Conservation (phyloP, 768 basidiomycete genomes). For the Pleurotus djamor region DNA sequence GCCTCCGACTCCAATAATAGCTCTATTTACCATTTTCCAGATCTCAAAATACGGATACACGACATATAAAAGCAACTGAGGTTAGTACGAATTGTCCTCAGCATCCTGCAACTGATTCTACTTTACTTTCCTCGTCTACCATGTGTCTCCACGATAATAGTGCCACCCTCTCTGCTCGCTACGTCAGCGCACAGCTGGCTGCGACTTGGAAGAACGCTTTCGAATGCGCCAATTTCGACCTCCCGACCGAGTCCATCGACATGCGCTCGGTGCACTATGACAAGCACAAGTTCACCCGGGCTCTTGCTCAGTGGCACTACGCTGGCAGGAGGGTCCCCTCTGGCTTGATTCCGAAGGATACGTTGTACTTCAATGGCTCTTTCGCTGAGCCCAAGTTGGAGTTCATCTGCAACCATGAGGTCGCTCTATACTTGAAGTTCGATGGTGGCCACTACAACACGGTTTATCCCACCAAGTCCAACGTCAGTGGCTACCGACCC, state of each 20-base stretch:
- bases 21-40: not conserved
- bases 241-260: not conserved
- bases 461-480: not conserved
- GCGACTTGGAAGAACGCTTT: conserved; percentile 12
- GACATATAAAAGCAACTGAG: not conserved
- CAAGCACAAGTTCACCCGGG: conserved; percentile 8
- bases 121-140: not conserved
- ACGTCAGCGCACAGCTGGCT: conserved; percentile 13
- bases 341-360: conserved; percentile 7
- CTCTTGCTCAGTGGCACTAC: conserved; percentile 9
- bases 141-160: conserved; percentile 7
- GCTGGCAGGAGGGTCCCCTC: conserved; percentile 7
- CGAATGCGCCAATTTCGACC: conserved; percentile 11
- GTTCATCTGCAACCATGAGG: conserved; percentile 21
- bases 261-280: conserved; percentile 1
- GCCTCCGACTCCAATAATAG: not conserved
- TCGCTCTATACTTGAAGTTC: conserved; percentile 13
- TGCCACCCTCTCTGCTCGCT: conserved; percentile 8
- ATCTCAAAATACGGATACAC: not conserved
- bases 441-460: conserved; percentile 15
- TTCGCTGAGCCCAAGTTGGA: conserved; percentile 16
- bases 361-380: conserved; percentile 13
- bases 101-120: not conserved
- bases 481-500: conserved; percentile 7
- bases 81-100: not conserved